Evolutionary conservation across 1,139 yeast genomes (phyloP), one percentile per base, ranked within the genome.

Genomic region (Hyphopichia fennica): DNA sequence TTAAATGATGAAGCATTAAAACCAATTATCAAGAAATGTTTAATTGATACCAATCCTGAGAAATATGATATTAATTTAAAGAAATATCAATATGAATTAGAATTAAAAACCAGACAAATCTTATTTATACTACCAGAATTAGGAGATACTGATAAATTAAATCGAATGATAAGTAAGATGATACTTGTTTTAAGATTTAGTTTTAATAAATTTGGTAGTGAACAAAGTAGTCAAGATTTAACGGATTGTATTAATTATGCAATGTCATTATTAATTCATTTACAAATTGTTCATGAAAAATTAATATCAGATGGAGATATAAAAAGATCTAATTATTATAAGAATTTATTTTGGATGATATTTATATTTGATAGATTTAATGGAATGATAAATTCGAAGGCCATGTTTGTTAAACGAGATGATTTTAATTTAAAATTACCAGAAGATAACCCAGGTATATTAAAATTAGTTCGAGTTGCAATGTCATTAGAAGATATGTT

Each of bases 321-420:
- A 2, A 54, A 45, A n/a, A 45, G 47, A 14, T 48, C 56, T 5
- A 54, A 51, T 14, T 61, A 64, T 43, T 50, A 60, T 30, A 49
- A 58, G 10, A 56, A 58, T 35, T 47, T 67, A 20, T 69, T 73
- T 72, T 69, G 72, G 72, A 52, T 60, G 34, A 53, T 68, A 41
- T 67, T 56, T 43, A 51, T 67, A 2, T 50, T 67, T 43, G 75
- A 69, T 47, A 47, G 72, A 22, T 60, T 67, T 50, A 67, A 63
- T 47, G 71, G 62, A 4, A 46, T 62, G 36, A 51, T 56, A 10
- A 62, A 62, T 46, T 53, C 57, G 13, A 43, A 68, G n/a, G 51
- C 60, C 5, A 42, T 61, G 33, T 63, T 63, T 43, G 54, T 63
- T 29, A 50, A 55, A 32, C 56, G 54, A 32, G 65, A 59, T 16